Conservation (phyloP, 2,329 filamentous ascomycete species). For the Fusarium globosum region DNA sequence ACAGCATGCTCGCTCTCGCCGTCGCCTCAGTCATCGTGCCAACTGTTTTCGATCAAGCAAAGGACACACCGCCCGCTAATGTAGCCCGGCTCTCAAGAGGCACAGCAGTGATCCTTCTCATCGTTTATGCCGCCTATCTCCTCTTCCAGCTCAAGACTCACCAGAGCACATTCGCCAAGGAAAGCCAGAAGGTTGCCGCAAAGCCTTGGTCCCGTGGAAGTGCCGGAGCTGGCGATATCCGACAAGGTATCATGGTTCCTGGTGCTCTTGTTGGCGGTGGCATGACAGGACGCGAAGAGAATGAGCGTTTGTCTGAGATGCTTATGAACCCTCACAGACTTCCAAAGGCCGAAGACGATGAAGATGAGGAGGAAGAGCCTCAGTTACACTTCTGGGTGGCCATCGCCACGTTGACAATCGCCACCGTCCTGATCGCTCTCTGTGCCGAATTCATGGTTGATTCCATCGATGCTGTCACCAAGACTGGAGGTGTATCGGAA, state of each 20-base stretch:
- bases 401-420: conserved; percentile 74
- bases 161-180: conserved; percentile 79
- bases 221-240: conserved; percentile 52
- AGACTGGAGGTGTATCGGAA: conserved; percentile 69
- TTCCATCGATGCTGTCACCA: conserved; percentile 76
- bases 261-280: conserved; percentile 53
- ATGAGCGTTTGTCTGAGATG: conserved; percentile 58
- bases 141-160: conserved; percentile 94
- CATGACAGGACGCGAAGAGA: conserved; percentile 50
- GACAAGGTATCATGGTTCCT: conserved; percentile 54
- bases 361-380: conserved; percentile 76
- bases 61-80: conserved; percentile 55
- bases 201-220: conserved; percentile 56
- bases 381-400: conserved; percentile 79
- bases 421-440: conserved; percentile 82
- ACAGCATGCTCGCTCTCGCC: conserved; percentile 74
- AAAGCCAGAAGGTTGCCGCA: conserved; percentile 80
- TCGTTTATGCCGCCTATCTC: conserved; percentile 87
- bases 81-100: conserved; percentile 76
- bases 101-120: conserved; percentile 80
- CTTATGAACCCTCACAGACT: conserved; percentile 54
- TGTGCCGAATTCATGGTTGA: conserved; percentile 84
- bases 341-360: conserved; percentile 61
- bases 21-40: conserved; percentile 89
- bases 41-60: conserved; percentile 78